Evolutionary conservation across 2,329 filamentous ascomycete genomes (phyloP), one percentile per base, ranked within the genome.

Genomic region (Basipetospora chlamydospora): DNA sequence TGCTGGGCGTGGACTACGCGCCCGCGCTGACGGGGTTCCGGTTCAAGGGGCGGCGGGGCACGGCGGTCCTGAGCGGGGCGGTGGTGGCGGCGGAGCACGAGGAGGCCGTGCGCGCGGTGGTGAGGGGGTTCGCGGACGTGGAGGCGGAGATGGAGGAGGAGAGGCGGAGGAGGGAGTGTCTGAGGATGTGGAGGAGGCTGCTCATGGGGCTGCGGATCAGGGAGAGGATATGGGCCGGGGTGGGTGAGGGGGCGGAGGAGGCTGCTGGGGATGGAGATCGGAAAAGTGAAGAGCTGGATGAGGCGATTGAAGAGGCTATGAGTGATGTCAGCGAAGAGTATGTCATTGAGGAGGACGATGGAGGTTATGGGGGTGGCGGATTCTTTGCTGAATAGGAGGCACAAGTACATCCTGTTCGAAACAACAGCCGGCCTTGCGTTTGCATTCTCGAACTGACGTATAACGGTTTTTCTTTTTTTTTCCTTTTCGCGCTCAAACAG

Each of bases 21-120:
- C 84, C 88, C 22, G 90, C 90, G 0, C 73, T 98, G 5, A 90
- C 80, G 1, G 88, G 88, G 0, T 98, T 96, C 49, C 68, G 79
- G 26, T 98, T 96, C 59, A 78, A 75, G 49, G 86, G 86, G 1
- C 73, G 84, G 3, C 77, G 84, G 39, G 88, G 88, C 12, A 95
- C 85, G 3, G 86, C 90, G 1, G 69, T 95, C 3, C 59, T 90
- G 2, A 70, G 73, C 26, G 90, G 90, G 2, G 70, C 80, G 1
- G 75, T 98, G 1, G 74, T 93, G 1, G 79, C 86, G 0, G 52
- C 58, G 12, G 80, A 88, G 51, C 73, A 77, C 42, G 66, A 63
- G 6, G 82, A 87, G 38, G 86, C 80, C 0, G 66, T 95, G 1
- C 59, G 70, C 39, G 76, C 73, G 4, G 77, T 83, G 1, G 66